Conservation (phyloP, 164 flowering plant genomes). For the Aristolochia contorta region DNA sequence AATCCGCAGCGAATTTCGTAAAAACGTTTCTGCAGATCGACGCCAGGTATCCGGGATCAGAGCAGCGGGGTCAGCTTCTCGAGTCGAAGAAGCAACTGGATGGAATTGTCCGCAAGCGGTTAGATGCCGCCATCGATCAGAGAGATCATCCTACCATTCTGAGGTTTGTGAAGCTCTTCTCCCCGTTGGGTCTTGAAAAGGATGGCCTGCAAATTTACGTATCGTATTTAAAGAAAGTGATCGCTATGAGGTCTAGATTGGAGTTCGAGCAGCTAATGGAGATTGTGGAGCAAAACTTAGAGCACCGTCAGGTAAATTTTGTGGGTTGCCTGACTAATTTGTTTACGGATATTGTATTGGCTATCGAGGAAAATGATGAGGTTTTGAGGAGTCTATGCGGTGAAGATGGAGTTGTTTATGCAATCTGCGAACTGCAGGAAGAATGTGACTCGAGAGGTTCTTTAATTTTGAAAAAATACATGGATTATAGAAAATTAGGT, state of each 20-base stretch:
- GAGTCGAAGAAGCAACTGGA: constrained; percentile 61
- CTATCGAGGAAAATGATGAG: constrained; percentile 73
- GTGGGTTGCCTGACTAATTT: constrained; percentile 70
- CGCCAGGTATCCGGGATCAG: constrained; percentile 43
- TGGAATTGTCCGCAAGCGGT: constrained; percentile 49
- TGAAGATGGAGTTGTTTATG: constrained; percentile 84
- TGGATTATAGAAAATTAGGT: constrained; percentile 66
- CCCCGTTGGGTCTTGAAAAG: constrained; percentile 58
- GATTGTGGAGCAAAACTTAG: constrained; percentile 38
- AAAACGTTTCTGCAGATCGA: constrained; percentile 65
- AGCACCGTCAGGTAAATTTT: constrained; percentile 37
- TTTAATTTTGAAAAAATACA: constrained; percentile 59
- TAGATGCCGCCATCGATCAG: constrained; percentile 60
- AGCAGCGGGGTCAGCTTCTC: constrained; percentile 66
- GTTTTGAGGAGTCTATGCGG: constrained; percentile 65
- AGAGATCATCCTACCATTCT: constrained; percentile 59
- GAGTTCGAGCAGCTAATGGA: constrained; percentile 71
- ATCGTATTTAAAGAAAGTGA: constrained; percentile 67
- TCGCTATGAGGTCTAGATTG: constrained; percentile 58
- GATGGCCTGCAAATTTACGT: constrained; percentile 88
- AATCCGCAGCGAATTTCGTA: constrained; percentile 56
- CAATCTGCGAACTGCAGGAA: constrained; percentile 83
- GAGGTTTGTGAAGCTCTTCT: constrained; percentile 46
- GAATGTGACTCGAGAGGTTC: constrained; percentile 83
- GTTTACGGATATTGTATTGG: constrained; percentile 86